A percentile compares a stretch with the other conserved stretches of the same genome.
These are phyloP conservation scores for Boletus reticulatus DNA, from an alignment of 768 basidiomycete species.

Conservation along the genomic window DNA sequence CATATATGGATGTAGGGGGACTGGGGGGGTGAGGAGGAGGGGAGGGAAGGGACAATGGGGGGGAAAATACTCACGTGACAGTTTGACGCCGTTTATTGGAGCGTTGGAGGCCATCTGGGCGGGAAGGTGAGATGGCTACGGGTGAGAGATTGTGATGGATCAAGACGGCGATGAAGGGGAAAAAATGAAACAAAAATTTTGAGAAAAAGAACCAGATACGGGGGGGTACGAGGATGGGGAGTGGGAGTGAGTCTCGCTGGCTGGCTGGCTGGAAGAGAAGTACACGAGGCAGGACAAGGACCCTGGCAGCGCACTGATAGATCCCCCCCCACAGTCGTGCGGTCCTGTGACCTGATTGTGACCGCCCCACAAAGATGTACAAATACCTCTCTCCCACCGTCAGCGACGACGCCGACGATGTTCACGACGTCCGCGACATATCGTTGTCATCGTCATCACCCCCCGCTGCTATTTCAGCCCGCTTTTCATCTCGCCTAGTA, in stretches of 20 bases:
- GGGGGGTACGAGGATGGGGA: conserved; percentile 4
- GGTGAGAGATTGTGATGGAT: conserved; percentile 5
- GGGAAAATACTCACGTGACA: conserved; percentile 63
- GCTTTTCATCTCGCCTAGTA: too few relatives aligned
- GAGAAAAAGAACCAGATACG: too few relatives aligned
- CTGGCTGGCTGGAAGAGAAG: conserved; percentile 7
- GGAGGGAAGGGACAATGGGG: conserved; percentile 11
- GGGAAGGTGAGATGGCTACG: neutral
- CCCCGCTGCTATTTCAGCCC: too few relatives aligned
- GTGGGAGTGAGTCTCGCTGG: neutral
- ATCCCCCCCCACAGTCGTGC: conserved; percentile 6
- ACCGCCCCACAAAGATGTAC: conserved; percentile 32
- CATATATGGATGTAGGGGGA: conserved; percentile 28
- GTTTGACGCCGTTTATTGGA: conserved; percentile 86
- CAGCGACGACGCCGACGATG: neutral
- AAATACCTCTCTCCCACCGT: conserved; percentile 14
- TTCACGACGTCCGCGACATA: neutral
- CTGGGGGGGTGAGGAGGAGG: conserved; percentile 5
- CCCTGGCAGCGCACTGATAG: conserved; percentile 21
- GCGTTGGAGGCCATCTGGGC: conserved; percentile 66
- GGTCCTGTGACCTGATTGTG: conserved; percentile 34
- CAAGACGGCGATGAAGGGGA: conserved; percentile 12
- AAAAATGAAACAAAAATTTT: neutral
- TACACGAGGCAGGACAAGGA: conserved; percentile 26
- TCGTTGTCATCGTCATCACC: too few relatives aligned